Evolutionary conservation across 1,139 yeast species (phyloP), one percentile per base, ranked within the genome.

Genomic region (Meyerozyma carpophila): DNA sequence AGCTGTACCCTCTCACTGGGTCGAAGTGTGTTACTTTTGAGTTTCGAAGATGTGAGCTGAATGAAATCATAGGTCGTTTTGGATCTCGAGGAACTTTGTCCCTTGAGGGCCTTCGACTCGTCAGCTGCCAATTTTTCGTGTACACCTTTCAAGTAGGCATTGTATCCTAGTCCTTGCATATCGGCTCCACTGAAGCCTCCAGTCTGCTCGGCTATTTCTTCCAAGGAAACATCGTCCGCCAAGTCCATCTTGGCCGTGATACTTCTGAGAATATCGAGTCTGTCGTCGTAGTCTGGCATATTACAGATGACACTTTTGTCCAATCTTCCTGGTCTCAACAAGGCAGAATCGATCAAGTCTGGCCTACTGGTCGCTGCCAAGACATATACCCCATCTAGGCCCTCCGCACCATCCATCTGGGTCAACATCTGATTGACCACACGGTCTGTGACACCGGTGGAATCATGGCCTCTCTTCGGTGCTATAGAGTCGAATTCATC

Each of bases 361-460:
- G 98, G 98, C 54, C 98, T 75, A 55, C 93, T 82, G 0, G 98
- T 94, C 1, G 98, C 98, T 0, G 98, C 98, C 28, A 93, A 70
- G 1, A 94, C 96, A 58, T 93, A 93, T 3, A 94, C 98, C 1
- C 98, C 98, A 56, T 91, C 97, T 32, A 91, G 70, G 0, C 98
- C 98, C 62, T 93, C 98, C 1, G 98, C 98, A 67, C 99, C 99
- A 65, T 93, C 99, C 96, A 93, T 90, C 61, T 94, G 98, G 0
- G 98, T 93, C 57, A 93, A 77, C 82, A 93, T 80, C 61, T 93
- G 98, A 63, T 94, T 94, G 36, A 93, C 98, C 36, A 93, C 97
- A 57, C 98, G 77, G 61, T 93, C 98, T 1, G 98, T 93, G 5
- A 93, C 98, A 48, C 98, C 98, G 0, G 98, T 91, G 2, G 96